Conservation (phyloP, 495 filamentous ascomycete species). For the Penicillium arizonense region DNA sequence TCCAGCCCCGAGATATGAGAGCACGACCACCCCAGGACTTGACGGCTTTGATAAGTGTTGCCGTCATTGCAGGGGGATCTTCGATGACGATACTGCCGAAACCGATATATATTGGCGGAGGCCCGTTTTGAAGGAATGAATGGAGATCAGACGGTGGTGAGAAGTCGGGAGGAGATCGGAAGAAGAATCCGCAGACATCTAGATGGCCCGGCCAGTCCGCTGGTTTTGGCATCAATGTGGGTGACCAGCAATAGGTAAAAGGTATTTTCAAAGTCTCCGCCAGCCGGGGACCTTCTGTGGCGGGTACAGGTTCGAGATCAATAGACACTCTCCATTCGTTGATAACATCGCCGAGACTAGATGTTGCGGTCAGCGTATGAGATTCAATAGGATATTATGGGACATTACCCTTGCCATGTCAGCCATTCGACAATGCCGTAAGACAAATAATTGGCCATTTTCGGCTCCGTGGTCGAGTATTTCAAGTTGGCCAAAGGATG, state of each 20-base stretch:
- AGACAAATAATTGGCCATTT: constrained; percentile 51
- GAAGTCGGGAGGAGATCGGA: constrained; percentile 45
- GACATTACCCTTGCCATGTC: constrained; percentile 57
- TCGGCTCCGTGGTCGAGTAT: constrained; percentile 36
- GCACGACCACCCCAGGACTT: constrained; percentile 46
- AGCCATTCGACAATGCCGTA: constrained; percentile 58
- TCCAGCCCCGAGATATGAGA: constrained; percentile 60
- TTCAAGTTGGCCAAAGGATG: constrained; percentile 54
- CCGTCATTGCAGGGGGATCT: constrained; percentile 50
- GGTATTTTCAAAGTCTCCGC: constrained; percentile 46
- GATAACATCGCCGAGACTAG: constrained; percentile 49
- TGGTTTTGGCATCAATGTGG: constrained; percentile 56
- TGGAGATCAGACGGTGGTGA: constrained; percentile 45
- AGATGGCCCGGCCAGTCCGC: constrained; percentile 52
- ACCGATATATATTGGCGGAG: constrained; percentile 59
- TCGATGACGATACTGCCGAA: constrained; percentile 64
- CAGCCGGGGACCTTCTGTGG: constrained; percentile 21
- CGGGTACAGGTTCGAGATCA: constrained; percentile 44
- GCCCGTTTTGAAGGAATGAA: constrained; percentile 48
- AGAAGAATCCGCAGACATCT: constrained; percentile 57
- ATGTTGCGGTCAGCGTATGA: background rate
- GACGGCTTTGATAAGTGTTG: constrained; percentile 51
- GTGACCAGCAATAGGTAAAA: constrained; percentile 61
- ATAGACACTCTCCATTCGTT: constrained; percentile 49
- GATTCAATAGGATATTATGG: background rate